Percentiles rank a stretch among this genome's conserved stretches.
Conservation (phyloP, 2,329 filamentous ascomycete genomes). For the Nakataea oryzae region DNA sequence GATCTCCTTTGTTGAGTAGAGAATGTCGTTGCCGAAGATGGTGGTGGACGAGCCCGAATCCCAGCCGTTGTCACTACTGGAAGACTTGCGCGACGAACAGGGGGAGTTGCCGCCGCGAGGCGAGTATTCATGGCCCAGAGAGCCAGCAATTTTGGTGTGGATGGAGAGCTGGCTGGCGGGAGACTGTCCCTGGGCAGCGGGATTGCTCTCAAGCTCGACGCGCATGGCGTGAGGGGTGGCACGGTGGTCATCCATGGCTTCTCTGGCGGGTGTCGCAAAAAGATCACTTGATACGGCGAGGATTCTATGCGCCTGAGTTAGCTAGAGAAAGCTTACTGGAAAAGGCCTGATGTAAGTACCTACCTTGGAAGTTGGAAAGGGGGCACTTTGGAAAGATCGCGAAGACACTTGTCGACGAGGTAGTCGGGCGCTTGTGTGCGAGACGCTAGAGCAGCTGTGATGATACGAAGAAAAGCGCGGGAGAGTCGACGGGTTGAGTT, state of each 20-base stretch:
- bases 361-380: neutral
- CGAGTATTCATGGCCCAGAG: neutral
- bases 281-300: neutral
- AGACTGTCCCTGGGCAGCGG: neutral
- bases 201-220: neutral
- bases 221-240: neutral
- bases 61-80: neutral
- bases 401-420: neutral
- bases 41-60: neutral
- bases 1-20: conserved; percentile 1
- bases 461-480: neutral
- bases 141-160: neutral
- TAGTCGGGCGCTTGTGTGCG: neutral
- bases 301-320: neutral
- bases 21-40: conserved; percentile 1
- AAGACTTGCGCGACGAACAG: neutral
- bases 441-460: neutral
- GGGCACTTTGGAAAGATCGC: neutral
- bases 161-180: neutral
- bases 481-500: neutral
- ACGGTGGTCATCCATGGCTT: neutral
- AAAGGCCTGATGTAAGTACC: neutral
- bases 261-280: neutral
- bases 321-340: neutral
- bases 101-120: neutral